Evolutionary conservation across 768 basidiomycete species (phyloP), one percentile per base, ranked within the genome.

Genomic region (Tricholoma sp.): DNA sequence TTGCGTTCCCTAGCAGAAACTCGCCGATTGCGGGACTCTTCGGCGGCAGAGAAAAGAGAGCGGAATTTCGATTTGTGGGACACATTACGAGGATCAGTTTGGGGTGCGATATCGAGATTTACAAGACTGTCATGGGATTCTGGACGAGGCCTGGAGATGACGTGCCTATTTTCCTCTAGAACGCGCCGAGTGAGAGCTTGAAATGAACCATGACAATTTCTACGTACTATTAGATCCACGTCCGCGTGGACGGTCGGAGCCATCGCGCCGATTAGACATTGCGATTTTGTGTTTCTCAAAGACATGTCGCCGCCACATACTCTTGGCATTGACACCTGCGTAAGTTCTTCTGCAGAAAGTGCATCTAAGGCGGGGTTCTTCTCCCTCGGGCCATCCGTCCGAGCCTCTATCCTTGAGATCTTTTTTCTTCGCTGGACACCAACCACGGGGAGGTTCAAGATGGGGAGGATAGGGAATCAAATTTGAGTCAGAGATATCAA

Each of bases 281-380:
- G 90, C 88, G 64, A 93, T 89, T 70, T 90, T 91, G 68, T 93
- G 90, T 66, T 92, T 91, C 71, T 93, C 91, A 59, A 87, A 91
- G 31, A 93, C 90, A 68, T 93, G 90, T 48, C 90, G 78, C 57
- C 90, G 75, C 90, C 90, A 93, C 90, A 93, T 93, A 65, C 89
- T 91, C 71, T 92, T 91, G 6, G 90, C 91, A 66, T 93, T 93
- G 32, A 90, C 88, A 10, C 90, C 90, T 3, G 89, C 87, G 63
- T 93, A 93, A 5, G 85, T 87, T 61, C 91, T 80, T 61, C 91
- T 75, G 63, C 90, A 93, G 65, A 93, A 91, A 1, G 90, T 92
- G 70, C 90, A 93, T 49, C 90, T 79, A 24, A 93, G 76, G 15
- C 87, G 74, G 7, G 89, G 89, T 62, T 89, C 88, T 67, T 88